These are phyloP conservation scores for Tolypocladium paradoxum DNA, from an alignment of 2,329 filamentous ascomycete species.

Conservation along the genomic window DNA sequence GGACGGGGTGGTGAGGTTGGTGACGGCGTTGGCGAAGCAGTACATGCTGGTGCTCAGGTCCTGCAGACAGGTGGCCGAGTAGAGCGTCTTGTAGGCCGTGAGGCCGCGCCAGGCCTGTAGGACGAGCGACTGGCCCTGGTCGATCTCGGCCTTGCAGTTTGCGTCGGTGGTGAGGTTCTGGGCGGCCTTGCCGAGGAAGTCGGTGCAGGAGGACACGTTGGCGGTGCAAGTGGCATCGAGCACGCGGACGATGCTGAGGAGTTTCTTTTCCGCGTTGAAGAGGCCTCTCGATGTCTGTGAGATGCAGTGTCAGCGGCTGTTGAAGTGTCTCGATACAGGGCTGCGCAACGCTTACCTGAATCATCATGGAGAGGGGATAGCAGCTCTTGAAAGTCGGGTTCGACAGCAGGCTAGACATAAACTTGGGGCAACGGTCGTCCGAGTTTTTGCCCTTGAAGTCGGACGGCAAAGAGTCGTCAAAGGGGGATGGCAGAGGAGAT, in stretches of 20 bases:
- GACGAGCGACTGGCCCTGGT: slow-evolving; percentile 57
- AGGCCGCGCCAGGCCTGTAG: slow-evolving; percentile 66
- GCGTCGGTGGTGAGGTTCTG: slow-evolving; percentile 46
- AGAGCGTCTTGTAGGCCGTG: slow-evolving; percentile 65
- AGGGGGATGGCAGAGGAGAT: slow-evolving; percentile 47
- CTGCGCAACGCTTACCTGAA: slow-evolving; percentile 47
- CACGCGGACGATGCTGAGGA: slow-evolving; percentile 61
- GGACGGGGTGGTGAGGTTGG: slow-evolving; percentile 57
- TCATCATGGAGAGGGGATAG: slow-evolving; percentile 72
- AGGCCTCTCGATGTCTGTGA: slow-evolving; percentile 68
- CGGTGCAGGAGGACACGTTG: slow-evolving; percentile 53
- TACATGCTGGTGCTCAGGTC: slow-evolving; percentile 57
- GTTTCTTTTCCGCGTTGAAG: slow-evolving; percentile 66
- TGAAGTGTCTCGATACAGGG: neutral
- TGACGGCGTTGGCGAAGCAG: slow-evolving; percentile 75
- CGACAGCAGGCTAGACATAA: slow-evolving; percentile 57
- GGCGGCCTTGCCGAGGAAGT: slow-evolving; percentile 55
- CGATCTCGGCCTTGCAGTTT: slow-evolving; percentile 65
- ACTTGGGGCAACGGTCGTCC: slow-evolving; percentile 46
- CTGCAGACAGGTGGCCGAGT: slow-evolving; percentile 69
- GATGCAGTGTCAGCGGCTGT: neutral
- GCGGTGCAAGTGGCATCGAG: slow-evolving; percentile 70
- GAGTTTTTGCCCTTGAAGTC: slow-evolving; percentile 47
- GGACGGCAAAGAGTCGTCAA: slow-evolving; percentile 52
- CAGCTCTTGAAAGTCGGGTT: slow-evolving; percentile 61